phyloP scores from a whole-genome alignment of 2,329 filamentous ascomycete genomes.

The Cylindrodendrum hubeiense region DNA sequence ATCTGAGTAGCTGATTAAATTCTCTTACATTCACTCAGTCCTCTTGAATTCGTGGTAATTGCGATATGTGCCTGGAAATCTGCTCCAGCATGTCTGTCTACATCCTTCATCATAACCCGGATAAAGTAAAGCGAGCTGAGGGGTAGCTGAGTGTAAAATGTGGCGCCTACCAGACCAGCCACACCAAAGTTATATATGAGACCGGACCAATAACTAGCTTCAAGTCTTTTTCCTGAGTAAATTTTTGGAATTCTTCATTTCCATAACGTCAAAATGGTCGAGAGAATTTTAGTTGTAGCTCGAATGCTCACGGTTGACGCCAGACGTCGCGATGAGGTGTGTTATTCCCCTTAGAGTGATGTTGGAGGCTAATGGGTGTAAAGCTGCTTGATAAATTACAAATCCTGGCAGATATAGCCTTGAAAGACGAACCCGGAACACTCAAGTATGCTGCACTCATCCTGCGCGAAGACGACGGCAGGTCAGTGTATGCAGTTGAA shows the following conservation, averaged over 20 bases:
- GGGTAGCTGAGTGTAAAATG: neutral
- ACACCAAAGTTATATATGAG: neutral
- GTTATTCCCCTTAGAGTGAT: neutral
- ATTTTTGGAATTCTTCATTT: neutral
- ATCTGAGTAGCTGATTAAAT: neutral
- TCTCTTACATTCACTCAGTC: neutral
- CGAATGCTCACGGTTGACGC: slow-evolving; percentile 14
- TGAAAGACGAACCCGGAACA: slow-evolving; percentile 15
- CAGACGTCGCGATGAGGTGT: slow-evolving; percentile 17
- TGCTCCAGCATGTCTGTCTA: neutral
- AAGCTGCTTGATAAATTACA: slow-evolving; percentile 19
- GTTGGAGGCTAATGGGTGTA: neutral
- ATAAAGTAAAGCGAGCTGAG: slow-evolving; percentile 18
- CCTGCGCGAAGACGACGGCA: slow-evolving; percentile 42
- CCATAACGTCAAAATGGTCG: slow-evolving; percentile 19
- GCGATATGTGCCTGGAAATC: neutral
- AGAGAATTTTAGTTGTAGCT: slow-evolving; percentile 18
- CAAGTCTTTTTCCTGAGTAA: neutral
- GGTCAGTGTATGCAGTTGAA: slow-evolving; percentile 43
- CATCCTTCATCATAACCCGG: neutral
- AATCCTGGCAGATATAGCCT: neutral
- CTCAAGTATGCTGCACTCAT: slow-evolving; percentile 42
- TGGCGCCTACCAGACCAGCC: neutral
- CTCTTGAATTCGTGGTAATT: neutral
- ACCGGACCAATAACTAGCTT: neutral